These are phyloP conservation scores for Harringtonia aguacate DNA, from an alignment of 2,329 filamentous ascomycete species.

Conservation along the genomic window DNA sequence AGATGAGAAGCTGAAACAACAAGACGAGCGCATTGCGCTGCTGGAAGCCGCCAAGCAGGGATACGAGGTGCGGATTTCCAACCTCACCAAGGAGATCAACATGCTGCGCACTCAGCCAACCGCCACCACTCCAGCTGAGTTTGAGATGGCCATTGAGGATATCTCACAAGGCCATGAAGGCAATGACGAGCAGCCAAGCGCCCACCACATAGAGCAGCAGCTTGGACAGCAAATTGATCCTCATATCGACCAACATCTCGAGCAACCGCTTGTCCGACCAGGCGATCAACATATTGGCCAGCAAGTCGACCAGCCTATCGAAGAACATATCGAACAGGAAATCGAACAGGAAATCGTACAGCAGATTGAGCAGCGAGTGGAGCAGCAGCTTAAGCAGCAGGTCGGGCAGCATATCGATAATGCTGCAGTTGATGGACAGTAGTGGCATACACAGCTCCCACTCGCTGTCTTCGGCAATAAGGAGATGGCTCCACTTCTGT, in stretches of 20 bases:
- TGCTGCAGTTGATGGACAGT: too few species aligned
- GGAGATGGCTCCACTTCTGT: too few species aligned
- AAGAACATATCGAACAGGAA: neutral
- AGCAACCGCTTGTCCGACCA: too few species aligned
- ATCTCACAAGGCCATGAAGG: too few species aligned
- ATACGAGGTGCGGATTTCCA: slow-evolving; percentile 24
- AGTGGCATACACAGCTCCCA: too few species aligned
- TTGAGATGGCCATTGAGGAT: too few species aligned
- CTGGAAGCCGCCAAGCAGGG: slow-evolving; percentile 29
- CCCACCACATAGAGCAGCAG: neutral
- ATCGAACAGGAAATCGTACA: slow-evolving; percentile 1
- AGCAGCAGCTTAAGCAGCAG: slow-evolving; percentile 10
- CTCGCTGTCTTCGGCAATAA: too few species aligned
- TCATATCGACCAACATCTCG: too few species aligned
- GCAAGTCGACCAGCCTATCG: too few species aligned
- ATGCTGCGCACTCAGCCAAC: slow-evolving; percentile 5
- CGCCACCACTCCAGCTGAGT: too few species aligned
- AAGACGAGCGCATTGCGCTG: slow-evolving; percentile 15
- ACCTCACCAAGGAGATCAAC: slow-evolving; percentile 24
- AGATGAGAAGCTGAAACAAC: slow-evolving; percentile 27
- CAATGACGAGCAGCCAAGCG: too few species aligned
- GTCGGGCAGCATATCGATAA: slow-evolving; percentile 6
- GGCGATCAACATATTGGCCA: too few species aligned
- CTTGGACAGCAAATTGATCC: neutral
- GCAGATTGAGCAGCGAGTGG: slow-evolving; percentile 2